A percentile compares a stretch with the other conserved stretches of the same genome.
phyloP scores from a whole-genome alignment of 495 filamentous ascomycete genomes.

The Tuber indicum region DNA sequence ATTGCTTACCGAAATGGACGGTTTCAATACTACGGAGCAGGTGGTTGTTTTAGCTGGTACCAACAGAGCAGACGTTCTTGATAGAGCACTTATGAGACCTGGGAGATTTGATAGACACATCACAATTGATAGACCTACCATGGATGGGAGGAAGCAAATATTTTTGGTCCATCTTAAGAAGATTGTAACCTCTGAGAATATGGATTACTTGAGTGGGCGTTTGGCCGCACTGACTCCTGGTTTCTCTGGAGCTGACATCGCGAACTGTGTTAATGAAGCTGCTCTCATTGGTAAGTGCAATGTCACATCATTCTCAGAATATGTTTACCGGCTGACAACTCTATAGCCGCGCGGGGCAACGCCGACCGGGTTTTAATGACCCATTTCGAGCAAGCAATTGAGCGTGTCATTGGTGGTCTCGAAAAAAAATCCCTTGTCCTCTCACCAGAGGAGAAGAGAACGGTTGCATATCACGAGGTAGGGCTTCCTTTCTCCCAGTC shows the following conservation, averaged over 20 bases:
- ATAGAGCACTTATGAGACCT: constrained; percentile 91
- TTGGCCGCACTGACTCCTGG: constrained; percentile 88
- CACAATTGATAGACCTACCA: constrained; percentile 83
- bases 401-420: constrained; percentile 89
- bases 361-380: constrained; percentile 70
- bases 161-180: constrained; percentile 88
- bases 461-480: constrained; percentile 87
- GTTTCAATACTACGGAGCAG: constrained; percentile 95
- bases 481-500: no score
- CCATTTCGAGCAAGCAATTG: constrained; percentile 96
- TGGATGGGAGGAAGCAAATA: constrained; percentile 94
- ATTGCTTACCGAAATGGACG: constrained; percentile 98
- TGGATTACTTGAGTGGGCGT: constrained; percentile 77
- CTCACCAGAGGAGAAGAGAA: constrained; percentile 84
- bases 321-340: constrained; percentile 40
- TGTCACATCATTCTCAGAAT: constrained; percentile 1
- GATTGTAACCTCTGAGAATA: constrained; percentile 82
- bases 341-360: constrained; percentile 68
- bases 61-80: constrained; percentile 86
- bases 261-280: constrained; percentile 96
- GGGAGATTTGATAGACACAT: constrained; percentile 97
- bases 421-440: constrained; percentile 95
- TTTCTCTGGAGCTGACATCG: constrained; percentile 95
- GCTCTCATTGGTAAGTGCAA: constrained; percentile 79
- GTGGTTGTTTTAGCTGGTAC: constrained; percentile 97